Conservation (phyloP, 192 early-diverging fungal species). For the Coemansia aciculifera region DNA sequence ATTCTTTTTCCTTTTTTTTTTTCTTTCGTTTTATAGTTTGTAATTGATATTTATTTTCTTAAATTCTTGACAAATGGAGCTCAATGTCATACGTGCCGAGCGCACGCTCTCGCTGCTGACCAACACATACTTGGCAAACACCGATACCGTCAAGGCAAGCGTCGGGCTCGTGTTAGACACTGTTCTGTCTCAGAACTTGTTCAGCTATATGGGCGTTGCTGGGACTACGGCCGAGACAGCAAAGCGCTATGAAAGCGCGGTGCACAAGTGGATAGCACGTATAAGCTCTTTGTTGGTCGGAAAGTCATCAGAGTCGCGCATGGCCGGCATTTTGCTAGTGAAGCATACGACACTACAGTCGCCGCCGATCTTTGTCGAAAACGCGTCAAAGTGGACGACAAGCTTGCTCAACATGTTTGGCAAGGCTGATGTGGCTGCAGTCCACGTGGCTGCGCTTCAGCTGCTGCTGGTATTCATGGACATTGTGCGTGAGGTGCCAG, state of each 20-base stretch:
- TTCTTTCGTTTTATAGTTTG: constrained; percentile 2
- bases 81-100: constrained; percentile 45
- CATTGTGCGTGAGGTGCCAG: constrained; percentile 44
- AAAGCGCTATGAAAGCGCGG: constrained; percentile 34
- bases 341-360: constrained; percentile 51
- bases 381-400: constrained; percentile 44
- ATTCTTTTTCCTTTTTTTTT: background rate
- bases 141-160: constrained; percentile 37
- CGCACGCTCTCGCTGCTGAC: constrained; percentile 47
- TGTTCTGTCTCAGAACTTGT: constrained; percentile 43
- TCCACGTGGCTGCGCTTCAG: constrained; percentile 27
- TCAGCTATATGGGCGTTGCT: constrained; percentile 17
- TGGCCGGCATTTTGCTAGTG: constrained; percentile 47
- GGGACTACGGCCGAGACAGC: constrained; percentile 19
- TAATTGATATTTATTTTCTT: constrained; percentile 3
- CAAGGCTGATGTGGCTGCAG: constrained; percentile 33
- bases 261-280: constrained; percentile 51
- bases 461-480: constrained; percentile 43
- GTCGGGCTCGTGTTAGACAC: constrained; percentile 37
- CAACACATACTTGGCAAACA: constrained; percentile 45
- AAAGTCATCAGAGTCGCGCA: constrained; percentile 40
- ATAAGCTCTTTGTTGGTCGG: constrained; percentile 38
- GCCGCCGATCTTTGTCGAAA: constrained; percentile 33
- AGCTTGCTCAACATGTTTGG: constrained; percentile 30
- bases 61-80: constrained; percentile 25